Conservation (phyloP, 352 stramenopile genomes). For the Pythium phragmitis region DNA sequence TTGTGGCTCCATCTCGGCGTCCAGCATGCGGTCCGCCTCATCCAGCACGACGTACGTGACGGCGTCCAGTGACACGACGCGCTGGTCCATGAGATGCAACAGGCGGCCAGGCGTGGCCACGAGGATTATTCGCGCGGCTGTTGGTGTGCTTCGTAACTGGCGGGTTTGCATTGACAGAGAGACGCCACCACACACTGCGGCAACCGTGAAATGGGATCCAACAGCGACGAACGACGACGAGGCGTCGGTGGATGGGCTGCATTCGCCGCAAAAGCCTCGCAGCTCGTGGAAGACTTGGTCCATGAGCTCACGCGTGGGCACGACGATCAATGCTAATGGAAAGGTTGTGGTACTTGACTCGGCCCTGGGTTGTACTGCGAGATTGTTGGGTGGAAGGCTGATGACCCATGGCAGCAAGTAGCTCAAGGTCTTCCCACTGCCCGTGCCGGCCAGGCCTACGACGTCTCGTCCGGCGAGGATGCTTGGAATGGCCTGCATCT, state of each 20-base stretch:
- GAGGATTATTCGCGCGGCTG: constrained; percentile 18
- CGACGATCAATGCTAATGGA: constrained; percentile 86
- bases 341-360: constrained; percentile 15
- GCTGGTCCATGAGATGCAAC: constrained; percentile 42
- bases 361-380: constrained; percentile 31
- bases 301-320: constrained; percentile 95
- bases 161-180: constrained; percentile 37
- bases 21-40: constrained; percentile 96
- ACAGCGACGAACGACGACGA: constrained; percentile 2
- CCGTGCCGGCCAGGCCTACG: constrained; percentile 92
- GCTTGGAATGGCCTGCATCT: constrained; percentile 94
- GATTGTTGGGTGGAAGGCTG: neutral
- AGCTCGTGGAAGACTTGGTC: constrained; percentile 91
- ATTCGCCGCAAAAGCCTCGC: constrained; percentile 28
- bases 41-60: constrained; percentile 89
- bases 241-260: neutral
- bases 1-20: constrained; percentile 90
- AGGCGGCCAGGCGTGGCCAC: constrained; percentile 62
- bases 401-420: constrained; percentile 93
- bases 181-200: constrained; percentile 54
- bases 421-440: constrained; percentile 95
- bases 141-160: constrained; percentile 33
- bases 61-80: constrained; percentile 11
- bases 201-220: constrained; percentile 21
- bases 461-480: constrained; percentile 89